Conservation (phyloP, 352 stramenopile species). For the Elongisporangium anandrum region DNA sequence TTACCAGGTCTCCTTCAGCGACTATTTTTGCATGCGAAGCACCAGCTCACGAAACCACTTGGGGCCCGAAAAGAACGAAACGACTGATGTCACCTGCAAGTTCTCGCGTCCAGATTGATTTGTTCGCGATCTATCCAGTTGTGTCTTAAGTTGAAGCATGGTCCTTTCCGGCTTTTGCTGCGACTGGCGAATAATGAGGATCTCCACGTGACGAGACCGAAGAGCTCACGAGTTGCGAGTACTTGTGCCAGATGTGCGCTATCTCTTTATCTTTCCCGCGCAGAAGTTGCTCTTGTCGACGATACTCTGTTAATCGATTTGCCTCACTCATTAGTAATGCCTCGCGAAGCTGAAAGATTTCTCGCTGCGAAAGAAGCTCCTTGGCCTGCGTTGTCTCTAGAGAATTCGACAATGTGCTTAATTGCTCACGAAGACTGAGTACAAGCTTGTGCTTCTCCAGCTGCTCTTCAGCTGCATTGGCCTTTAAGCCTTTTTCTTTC, state of each 20-base stretch:
- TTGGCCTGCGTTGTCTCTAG: slow-evolving; percentile 41
- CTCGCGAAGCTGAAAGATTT: slow-evolving; percentile 52
- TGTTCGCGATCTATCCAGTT: neutral
- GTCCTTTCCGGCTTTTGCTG: neutral
- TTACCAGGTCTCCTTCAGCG: slow-evolving; percentile 12
- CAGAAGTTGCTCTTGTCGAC: slow-evolving; percentile 41
- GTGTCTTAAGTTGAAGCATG: neutral
- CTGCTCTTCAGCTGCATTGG: slow-evolving; percentile 18
- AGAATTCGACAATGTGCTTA: slow-evolving; percentile 9
- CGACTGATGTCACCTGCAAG: neutral
- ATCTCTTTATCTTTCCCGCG: slow-evolving; percentile 61
- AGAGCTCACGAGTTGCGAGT: slow-evolving; percentile 34
- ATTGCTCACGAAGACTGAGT: slow-evolving; percentile 19
- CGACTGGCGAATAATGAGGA: neutral
- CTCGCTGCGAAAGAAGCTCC: slow-evolving; percentile 38
- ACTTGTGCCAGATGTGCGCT: slow-evolving; percentile 71
- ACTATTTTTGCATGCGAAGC: neutral
- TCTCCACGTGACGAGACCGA: neutral
- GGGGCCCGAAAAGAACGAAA: neutral
- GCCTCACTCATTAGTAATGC: slow-evolving; percentile 58
- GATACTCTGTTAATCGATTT: slow-evolving; percentile 43
- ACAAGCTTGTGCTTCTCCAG: slow-evolving; percentile 29
- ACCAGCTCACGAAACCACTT: neutral
- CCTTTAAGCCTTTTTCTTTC: slow-evolving; percentile 14
- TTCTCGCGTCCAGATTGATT: neutral